Base-by-base conservation (phyloP, 306 rosid species). In the Carpinus viminea region DNA sequence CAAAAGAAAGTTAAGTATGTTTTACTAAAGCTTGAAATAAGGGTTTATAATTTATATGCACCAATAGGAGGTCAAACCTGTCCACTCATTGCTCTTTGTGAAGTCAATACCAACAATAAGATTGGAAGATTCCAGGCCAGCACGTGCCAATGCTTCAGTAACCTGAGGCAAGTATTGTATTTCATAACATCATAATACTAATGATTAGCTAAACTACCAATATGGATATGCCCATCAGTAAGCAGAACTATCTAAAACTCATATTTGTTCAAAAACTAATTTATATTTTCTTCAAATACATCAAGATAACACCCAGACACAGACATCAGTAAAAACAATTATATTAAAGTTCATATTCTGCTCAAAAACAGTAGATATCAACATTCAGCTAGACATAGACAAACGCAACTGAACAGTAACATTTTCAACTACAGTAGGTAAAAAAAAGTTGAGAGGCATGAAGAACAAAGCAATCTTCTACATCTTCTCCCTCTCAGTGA, bases 61-160 rank as follows among this genome's bases (percentile, higher is more conserved):
- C 60, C 59, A 24, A 74, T 74, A 79, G 17, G 72, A 82, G 79
- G 79, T 69, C 81, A 79, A 79, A 94, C 98, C 99, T 90, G 99
- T 93, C 99, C 99, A 96, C 83, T 96, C 99, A 77, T 96, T 96
- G 91, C 99, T 96, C 91, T 96, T 93, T 9, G 99, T 96, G 85
- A 93, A 96, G 84, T 96, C 99, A 78, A 96, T 90, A 61, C 99
- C 99, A 21, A 96, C 98, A 76, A 96, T 89, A 48, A 96, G 94
- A 88, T 96, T 96, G 24, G 98, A 91, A 28, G 98, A 96, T 89
- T 96, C 98, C 12, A 96, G 76, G 52, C 99, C 99, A 80, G 98
- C 96, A 31, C 70, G 77, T 36, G 93, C 89, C 70, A 96, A 78
- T 57, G 98, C 98, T 4, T 89, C 97, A 11, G 97, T 91, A 56